Conservation (phyloP, 768 basidiomycete genomes). For the Termitomyces bulborhizus region DNA sequence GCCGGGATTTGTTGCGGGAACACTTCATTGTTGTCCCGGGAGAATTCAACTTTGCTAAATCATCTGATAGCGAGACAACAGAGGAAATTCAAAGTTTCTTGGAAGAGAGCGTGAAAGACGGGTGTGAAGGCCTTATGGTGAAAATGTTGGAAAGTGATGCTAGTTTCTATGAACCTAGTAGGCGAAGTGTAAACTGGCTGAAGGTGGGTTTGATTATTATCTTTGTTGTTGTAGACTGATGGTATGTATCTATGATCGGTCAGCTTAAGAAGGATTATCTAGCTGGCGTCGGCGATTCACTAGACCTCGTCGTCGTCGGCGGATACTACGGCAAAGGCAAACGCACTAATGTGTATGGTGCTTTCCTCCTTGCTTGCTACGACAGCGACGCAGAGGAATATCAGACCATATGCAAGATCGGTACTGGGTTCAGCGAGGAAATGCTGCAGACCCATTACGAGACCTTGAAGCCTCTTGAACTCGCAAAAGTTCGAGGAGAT, state of each 20-base stretch:
- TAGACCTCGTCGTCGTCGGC: conserved; percentile 96
- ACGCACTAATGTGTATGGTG: conserved; percentile 95
- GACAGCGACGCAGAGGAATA: conserved; percentile 91
- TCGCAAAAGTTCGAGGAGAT: conserved; percentile 66
- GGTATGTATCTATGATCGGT: not conserved
- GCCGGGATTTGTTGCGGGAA: conserved; percentile 68
- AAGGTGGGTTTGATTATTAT: conserved; percentile 51
- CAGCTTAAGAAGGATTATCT: conserved; percentile 99
- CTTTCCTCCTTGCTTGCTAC: conserved; percentile 96
- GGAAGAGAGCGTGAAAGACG: conserved; percentile 95
- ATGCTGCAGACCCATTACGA: conserved; percentile 74
- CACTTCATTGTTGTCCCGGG: conserved; percentile 80
- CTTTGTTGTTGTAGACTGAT: not conserved
- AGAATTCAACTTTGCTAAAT: conserved; percentile 92
- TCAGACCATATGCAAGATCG: conserved; percentile 98
- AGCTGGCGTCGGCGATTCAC: conserved; percentile 92
- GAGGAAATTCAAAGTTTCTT: conserved; percentile 95
- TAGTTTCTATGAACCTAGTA: conserved; percentile 92
- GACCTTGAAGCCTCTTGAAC: conserved; percentile 74
- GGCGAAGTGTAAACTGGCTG: conserved; percentile 95
- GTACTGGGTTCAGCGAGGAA: conserved; percentile 97
- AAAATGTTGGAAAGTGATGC: conserved; percentile 94
- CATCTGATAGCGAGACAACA: conserved; percentile 80
- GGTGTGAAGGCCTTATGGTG: conserved; percentile 98
- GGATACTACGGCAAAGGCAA: conserved; percentile 98